A percentile compares a stretch with the other conserved stretches of the same genome.
Conservation (phyloP, 352 stramenopile genomes). For the Phytophthora multivora region DNA sequence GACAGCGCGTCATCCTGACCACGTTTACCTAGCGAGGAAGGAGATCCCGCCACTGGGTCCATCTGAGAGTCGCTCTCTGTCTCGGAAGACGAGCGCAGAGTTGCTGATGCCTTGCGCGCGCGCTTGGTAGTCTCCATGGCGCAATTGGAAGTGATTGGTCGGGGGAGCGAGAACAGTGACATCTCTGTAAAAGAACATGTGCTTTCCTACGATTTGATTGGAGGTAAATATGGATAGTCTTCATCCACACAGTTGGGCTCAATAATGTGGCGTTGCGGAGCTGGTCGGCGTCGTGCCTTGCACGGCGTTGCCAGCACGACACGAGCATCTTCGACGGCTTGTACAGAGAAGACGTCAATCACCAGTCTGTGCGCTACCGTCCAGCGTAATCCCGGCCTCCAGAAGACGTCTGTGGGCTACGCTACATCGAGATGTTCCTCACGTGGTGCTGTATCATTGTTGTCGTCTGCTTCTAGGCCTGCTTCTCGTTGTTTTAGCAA, state of each 20-base stretch:
- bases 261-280: constrained; percentile 38
- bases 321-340: not conserved
- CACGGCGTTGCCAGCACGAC: constrained; percentile 26
- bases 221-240: constrained; percentile 1
- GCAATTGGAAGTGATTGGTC: constrained; percentile 30
- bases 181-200: constrained; percentile 31
- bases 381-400: constrained; percentile 1
- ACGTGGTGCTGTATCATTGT: not conserved
- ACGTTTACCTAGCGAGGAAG: constrained; percentile 19
- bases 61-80: constrained; percentile 7
- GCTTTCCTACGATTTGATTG: constrained; percentile 10
- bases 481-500: constrained; percentile 5
- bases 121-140: constrained; percentile 28
- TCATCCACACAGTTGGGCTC: constrained; percentile 11
- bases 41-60: not conserved
- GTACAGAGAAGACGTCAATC: not conserved
- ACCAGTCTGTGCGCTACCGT: not conserved
- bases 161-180: constrained; percentile 51
- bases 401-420: not conserved
- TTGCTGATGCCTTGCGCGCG: constrained; percentile 16
- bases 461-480: not conserved
- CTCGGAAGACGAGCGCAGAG: constrained; percentile 11
- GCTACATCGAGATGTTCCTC: constrained; percentile 2
- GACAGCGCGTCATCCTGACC: constrained; percentile 7
- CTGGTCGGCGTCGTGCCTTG: constrained; percentile 30